Evolutionary conservation across 257 asterid genomes (phyloP).

Genomic region (Leonotis leonurus): DNA sequence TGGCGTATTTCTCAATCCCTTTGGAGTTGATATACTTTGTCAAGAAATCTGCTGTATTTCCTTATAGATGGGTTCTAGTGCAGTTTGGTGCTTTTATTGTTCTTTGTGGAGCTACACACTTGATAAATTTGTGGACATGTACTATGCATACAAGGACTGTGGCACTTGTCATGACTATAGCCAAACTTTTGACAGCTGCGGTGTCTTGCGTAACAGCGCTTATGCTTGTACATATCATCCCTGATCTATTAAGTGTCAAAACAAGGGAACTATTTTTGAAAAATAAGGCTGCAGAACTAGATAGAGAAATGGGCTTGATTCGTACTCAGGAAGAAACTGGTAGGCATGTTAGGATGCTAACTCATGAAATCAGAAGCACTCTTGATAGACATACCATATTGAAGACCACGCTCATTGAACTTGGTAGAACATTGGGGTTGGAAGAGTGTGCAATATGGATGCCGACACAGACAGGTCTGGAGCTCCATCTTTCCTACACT

Average conservation of each 20-base stretch:
- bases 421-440: constrained; percentile 71
- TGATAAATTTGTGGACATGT: constrained; percentile 86
- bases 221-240: constrained; percentile 89
- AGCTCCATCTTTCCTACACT: constrained; percentile 91
- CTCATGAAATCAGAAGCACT: no score
- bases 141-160: constrained; percentile 73
- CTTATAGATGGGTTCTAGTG: constrained; percentile 96
- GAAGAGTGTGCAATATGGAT: constrained; percentile 99
- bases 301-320: constrained; percentile 92
- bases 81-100: constrained; percentile 98
- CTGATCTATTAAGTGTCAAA: constrained; percentile 88
- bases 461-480: constrained; percentile 91
- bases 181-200: constrained; percentile 75
- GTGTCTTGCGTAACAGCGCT: constrained; percentile 97
- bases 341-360: constrained; percentile 94
- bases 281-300: constrained; percentile 89
- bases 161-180: constrained; percentile 78
- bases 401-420: no score
- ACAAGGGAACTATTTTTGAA: constrained; percentile 85
- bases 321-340: constrained; percentile 99
- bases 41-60: constrained; percentile 91
- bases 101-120: constrained; percentile 96
- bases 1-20: constrained; percentile 97
- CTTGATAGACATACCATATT: no score
- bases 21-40: constrained; percentile 90